Evolutionary conservation across 495 filamentous ascomycete species (phyloP).

Genomic region (Schizothecium vesticola): DNA sequence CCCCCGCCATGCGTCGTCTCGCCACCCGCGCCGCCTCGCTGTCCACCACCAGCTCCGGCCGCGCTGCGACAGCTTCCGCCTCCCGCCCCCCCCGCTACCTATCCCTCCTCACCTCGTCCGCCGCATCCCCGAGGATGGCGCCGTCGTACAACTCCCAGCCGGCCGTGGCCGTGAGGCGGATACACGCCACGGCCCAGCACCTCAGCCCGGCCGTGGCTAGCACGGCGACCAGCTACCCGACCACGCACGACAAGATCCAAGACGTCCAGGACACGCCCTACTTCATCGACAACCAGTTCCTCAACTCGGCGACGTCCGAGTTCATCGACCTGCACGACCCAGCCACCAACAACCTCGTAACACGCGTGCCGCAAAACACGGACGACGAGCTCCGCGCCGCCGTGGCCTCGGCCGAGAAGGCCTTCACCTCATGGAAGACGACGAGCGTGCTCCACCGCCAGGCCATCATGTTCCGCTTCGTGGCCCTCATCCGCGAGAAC

Average conservation of each 20-base stretch:
- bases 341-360: slow-evolving; percentile 96
- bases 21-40: slow-evolving; percentile 28
- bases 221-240: slow-evolving; percentile 68
- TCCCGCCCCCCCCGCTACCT: slow-evolving; percentile 18
- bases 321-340: slow-evolving; percentile 96
- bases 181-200: slow-evolving; percentile 60
- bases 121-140: slow-evolving; percentile 35
- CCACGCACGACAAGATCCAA: slow-evolving; percentile 72
- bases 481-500: slow-evolving; percentile 80
- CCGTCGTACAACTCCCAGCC: slow-evolving; percentile 24
- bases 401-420: slow-evolving; percentile 80
- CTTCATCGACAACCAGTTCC: slow-evolving; percentile 89
- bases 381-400: slow-evolving; percentile 83
- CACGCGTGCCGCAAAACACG: slow-evolving; percentile 94
- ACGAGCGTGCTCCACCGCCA: slow-evolving; percentile 82
- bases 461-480: slow-evolving; percentile 97
- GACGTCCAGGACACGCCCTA: slow-evolving; percentile 75
- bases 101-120: slow-evolving; percentile 7
- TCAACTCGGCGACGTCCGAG: slow-evolving; percentile 63
- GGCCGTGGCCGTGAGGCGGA: slow-evolving; percentile 33
- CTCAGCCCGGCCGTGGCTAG: slow-evolving; percentile 41
- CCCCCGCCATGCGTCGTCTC: slow-evolving; percentile 38
- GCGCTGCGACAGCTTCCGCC: slow-evolving; percentile 19
- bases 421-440: slow-evolving; percentile 80
- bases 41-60: slow-evolving; percentile 18